Percentiles rank a stretch among this genome's conserved stretches.
These are phyloP conservation scores for Curvularia sp. DNA, from an alignment of 2,329 filamentous ascomycete species.

Conservation along the genomic window DNA sequence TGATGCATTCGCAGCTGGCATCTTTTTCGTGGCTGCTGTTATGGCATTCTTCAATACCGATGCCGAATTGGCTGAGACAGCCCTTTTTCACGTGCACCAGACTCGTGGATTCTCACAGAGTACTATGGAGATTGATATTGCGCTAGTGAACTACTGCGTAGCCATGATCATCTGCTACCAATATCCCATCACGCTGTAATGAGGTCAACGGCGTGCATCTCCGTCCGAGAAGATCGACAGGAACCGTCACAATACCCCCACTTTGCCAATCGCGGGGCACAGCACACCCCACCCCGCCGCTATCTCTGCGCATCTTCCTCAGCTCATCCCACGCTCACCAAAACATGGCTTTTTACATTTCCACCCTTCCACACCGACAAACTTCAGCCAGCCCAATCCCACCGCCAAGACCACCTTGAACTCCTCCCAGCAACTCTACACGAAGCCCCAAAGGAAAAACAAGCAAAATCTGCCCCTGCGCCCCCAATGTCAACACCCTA, in stretches of 20 bases:
- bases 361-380: neutral
- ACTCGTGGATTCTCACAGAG: neutral
- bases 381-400: too few species aligned
- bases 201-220: too few species aligned
- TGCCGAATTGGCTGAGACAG: neutral
- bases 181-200: neutral
- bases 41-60: neutral
- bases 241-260: constrained; percentile 12
- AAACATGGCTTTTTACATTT: constrained; percentile 22
- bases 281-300: constrained; percentile 16
- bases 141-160: too few species aligned
- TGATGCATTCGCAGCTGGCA: neutral
- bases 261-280: constrained; percentile 20
- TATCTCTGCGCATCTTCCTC: constrained; percentile 14
- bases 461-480: neutral
- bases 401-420: neutral
- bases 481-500: constrained; percentile 34
- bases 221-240: constrained; percentile 10
- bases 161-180: neutral
- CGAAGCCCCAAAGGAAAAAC: neutral
- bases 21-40: neutral
- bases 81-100: neutral
- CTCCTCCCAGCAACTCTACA: too few species aligned
- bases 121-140: too few species aligned
- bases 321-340: constrained; percentile 18